Base-by-base conservation (phyloP, 345 rosid genomes). In the Conringia planisiliqua region DNA sequence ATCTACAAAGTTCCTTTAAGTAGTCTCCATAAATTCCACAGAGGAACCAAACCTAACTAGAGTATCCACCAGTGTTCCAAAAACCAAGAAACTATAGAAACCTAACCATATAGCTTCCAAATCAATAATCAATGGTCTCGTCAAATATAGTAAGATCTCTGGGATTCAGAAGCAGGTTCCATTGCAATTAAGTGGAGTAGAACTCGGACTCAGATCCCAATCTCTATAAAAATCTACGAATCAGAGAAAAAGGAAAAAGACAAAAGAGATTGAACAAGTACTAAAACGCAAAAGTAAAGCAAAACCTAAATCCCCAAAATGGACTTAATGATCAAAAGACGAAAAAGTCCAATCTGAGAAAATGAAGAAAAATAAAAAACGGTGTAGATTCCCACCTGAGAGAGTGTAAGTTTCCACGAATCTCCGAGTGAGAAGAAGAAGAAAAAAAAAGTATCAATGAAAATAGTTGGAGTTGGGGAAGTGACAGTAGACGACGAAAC, bases 401-500 rank as follows among this genome's bases (percentile, higher is more conserved):
- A 63, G 52, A 35, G 72, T 47, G 76, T 50, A 61, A 48, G 52
- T 40, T 35, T 24, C 17, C n/a, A 5, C 22, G 22, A 32, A 70
- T 42, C 67, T 2, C 51, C 11, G 10, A 8, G 22, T 57, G 11
- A 35, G 8, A 57, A 30, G 44, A 29, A 29, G 0, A 18, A 52
- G 8, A 4, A 75, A 40, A 11, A 16, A 1, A 7, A 60, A 69
- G 9, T 14, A 71, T 77, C 68, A 77, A 57, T 57, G 63, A 32
- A 71, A 72, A 57, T 58, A 66, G 77, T 66, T 47, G 58, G 3
- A 71, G 72, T 35, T 48, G 30, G 2, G 47, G 30, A 72, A 77
- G 80, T 77, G 76, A 77, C 76, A 77, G 80, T 71, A 54, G 72
- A 71, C 65, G 80, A 77, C 39, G 66, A 57, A 77, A 16, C 68